These are phyloP conservation scores for Fomitopsis serialis DNA, from an alignment of 768 basidiomycete species.

Conservation along the genomic window DNA sequence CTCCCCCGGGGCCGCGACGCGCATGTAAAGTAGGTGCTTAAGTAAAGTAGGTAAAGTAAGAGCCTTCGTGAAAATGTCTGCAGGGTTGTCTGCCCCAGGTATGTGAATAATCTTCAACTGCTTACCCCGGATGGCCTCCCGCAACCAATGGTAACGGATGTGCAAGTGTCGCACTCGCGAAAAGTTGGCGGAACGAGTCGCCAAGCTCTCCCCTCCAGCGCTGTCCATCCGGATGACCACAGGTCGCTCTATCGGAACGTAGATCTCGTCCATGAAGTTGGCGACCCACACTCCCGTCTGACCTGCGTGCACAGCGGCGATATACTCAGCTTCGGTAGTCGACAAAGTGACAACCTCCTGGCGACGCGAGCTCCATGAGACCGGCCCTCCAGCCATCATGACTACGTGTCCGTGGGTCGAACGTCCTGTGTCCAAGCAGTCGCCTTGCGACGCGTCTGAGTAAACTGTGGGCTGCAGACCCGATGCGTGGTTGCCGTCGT, in stretches of 20 bases:
- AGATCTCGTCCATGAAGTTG: slow-evolving; percentile 1
- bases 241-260: background rate
- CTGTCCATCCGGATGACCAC: too few relatives aligned
- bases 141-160: too few relatives aligned
- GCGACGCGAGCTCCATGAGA: slow-evolving; percentile 34
- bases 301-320: slow-evolving; percentile 4
- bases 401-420: slow-evolving; percentile 23
- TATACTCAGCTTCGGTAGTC: too few relatives aligned
- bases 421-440: background rate
- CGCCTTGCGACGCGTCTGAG: background rate
- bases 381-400: slow-evolving; percentile 26
- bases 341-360: too few relatives aligned
- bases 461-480: background rate
- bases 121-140: too few relatives aligned
- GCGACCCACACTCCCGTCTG: background rate
- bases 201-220: too few relatives aligned
- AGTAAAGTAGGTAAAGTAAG: slow-evolving; percentile 10
- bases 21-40: too few relatives aligned
- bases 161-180: too few relatives aligned
- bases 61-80: slow-evolving; percentile 30
- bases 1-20: too few relatives aligned
- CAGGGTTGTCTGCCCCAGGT: slow-evolving; percentile 17
- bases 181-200: too few relatives aligned
- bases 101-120: too few relatives aligned
- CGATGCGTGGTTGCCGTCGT: background rate